phyloP scores from a whole-genome alignment of 1,284 basidiomycete species.

The Athelia psychrophila region DNA sequence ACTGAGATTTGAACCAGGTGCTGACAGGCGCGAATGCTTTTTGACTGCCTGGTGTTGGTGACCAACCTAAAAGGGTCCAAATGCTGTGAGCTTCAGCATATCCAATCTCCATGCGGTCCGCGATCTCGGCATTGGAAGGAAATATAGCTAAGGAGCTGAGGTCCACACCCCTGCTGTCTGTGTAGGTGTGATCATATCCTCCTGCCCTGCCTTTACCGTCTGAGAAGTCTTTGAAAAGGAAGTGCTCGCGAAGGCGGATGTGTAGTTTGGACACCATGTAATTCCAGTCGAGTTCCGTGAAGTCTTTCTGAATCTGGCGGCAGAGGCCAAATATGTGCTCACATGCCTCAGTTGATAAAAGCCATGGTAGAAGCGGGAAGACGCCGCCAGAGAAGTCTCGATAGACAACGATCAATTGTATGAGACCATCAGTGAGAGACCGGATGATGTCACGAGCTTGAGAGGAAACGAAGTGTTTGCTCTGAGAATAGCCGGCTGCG shows the following conservation, averaged over 20 bases:
- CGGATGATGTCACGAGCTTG: conserved; percentile 28
- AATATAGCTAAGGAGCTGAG: too few relatives aligned
- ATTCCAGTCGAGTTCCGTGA: conserved; percentile 24
- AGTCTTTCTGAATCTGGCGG: conserved; percentile 23
- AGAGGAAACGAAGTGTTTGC: conserved; percentile 27
- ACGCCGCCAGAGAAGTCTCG: conserved; percentile 22
- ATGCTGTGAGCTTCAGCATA: too few relatives aligned
- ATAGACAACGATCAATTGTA: conserved; percentile 29
- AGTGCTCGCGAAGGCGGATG: conserved; percentile 9
- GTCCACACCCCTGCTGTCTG: too few relatives aligned
- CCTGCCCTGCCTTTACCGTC: too few relatives aligned
- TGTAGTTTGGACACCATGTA: conserved; percentile 20
- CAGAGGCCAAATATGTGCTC: conserved; percentile 28
- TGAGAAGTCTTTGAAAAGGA: neutral
- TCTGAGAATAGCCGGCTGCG: conserved; percentile 15
- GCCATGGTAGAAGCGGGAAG: conserved; percentile 25
- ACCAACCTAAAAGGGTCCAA: too few relatives aligned
- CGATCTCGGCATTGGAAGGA: too few relatives aligned
- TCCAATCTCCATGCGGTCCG: too few relatives aligned
- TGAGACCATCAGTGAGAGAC: conserved; percentile 28
- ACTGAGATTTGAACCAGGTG: too few relatives aligned
- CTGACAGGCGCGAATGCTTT: too few relatives aligned
- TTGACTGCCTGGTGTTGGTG: too few relatives aligned
- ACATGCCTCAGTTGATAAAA: conserved; percentile 23
- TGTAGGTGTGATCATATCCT: too few relatives aligned